phyloP scores from a whole-genome alignment of 768 basidiomycete genomes.

The Tylopilus felleus region DNA sequence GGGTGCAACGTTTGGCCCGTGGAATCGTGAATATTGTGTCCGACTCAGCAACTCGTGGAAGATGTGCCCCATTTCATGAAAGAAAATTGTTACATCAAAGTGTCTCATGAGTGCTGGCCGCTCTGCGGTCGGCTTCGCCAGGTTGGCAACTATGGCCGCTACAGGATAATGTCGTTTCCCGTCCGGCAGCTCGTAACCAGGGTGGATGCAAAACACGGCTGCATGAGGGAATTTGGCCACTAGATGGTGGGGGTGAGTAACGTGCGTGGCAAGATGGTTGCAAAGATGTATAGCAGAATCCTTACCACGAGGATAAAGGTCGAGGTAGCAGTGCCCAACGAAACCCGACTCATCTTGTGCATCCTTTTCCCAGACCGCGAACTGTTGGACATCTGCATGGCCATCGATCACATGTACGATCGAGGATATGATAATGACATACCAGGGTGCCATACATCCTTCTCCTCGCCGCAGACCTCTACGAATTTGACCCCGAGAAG shows the following conservation, averaged over 20 bases:
- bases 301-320: conserved; percentile 77
- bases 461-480: conserved; percentile 48
- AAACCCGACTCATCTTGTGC: conserved; percentile 68
- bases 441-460: conserved; percentile 79
- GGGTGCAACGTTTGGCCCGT: conserved; percentile 71
- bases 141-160: conserved; percentile 82
- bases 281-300: background rate
- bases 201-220: conserved; percentile 72
- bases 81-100: conserved; percentile 81
- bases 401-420: background rate
- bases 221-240: conserved; percentile 80
- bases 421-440: conserved; percentile 8
- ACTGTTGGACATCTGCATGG: conserved; percentile 68
- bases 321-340: conserved; percentile 81
- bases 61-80: conserved; percentile 83
- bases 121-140: conserved; percentile 76
- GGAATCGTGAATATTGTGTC: conserved; percentile 73
- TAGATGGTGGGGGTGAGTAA: conserved; percentile 21
- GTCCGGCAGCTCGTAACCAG: conserved; percentile 54
- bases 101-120: conserved; percentile 83
- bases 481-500: conserved; percentile 70
- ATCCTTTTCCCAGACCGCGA: conserved; percentile 77
- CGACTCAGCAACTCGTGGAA: conserved; percentile 65
- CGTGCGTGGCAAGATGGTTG: background rate
- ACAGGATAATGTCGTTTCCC: conserved; percentile 68